Conservation (phyloP, 345 rosid species). For the Xanthoceras sorbifolium region DNA sequence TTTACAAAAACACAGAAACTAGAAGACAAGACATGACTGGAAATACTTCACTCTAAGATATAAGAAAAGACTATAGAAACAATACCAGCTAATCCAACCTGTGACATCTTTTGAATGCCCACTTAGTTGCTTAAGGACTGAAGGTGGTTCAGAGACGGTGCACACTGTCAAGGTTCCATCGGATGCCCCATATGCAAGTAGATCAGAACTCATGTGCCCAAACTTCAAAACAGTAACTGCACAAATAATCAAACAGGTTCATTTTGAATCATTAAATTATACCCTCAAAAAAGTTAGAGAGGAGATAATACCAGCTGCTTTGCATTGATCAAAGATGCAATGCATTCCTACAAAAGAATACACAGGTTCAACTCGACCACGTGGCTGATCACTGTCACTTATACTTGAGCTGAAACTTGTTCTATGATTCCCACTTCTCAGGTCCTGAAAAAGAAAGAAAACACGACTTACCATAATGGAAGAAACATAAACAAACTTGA, state of each 20-base stretch:
- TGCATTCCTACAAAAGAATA: constrained; percentile 99
- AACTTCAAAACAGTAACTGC: constrained; percentile 94
- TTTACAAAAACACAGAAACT: constrained; percentile 9
- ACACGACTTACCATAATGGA: constrained; percentile 5
- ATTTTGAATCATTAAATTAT: constrained; percentile 11
- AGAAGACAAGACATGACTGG: constrained; percentile 11
- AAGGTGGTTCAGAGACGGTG: constrained; percentile 73
- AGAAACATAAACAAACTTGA: background rate
- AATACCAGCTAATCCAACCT: constrained; percentile 91
- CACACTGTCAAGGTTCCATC: constrained; percentile 94
- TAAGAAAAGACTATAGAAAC: constrained; percentile 44
- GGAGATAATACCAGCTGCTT: constrained; percentile 68
- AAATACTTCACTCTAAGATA: constrained; percentile 25
- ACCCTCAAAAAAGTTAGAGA: constrained; percentile 17
- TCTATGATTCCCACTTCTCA: constrained; percentile 65
- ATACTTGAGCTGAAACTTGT: constrained; percentile 77
- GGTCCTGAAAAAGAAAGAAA: constrained; percentile 53
- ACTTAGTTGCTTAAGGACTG: constrained; percentile 55
- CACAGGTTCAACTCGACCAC: constrained; percentile 65
- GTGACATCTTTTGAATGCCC: constrained; percentile 97
- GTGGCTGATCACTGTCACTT: constrained; percentile 71
- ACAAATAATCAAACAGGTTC: constrained; percentile 30
- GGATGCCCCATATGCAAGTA: constrained; percentile 93
- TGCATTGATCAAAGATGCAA: constrained; percentile 94
- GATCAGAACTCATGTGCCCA: constrained; percentile 92